These are phyloP conservation scores for Pleurotus citrinopileatus DNA, from an alignment of 768 basidiomycete species.

Conservation along the genomic window DNA sequence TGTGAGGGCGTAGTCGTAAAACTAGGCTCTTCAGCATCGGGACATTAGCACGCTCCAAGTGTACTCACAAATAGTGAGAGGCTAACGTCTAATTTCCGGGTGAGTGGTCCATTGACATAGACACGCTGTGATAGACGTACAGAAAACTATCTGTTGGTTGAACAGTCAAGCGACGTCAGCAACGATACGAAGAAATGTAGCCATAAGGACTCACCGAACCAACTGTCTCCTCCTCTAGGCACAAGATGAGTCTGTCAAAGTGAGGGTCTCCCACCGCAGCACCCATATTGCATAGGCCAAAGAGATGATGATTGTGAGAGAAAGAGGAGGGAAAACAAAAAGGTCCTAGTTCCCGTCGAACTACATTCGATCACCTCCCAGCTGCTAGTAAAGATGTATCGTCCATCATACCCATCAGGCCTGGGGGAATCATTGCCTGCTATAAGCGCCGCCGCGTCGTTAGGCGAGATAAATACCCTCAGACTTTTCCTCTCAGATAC, in stretches of 20 bases:
- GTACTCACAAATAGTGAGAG: background rate
- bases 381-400: background rate
- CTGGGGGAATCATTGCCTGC: background rate
- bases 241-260: background rate
- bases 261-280: background rate
- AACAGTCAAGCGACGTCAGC: background rate
- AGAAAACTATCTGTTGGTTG: background rate
- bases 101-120: background rate
- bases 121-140: background rate
- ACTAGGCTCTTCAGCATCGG: background rate
- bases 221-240: background rate
- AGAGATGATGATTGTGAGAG: background rate
- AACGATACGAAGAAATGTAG: background rate
- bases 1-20: constrained; percentile 2
- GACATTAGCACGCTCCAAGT: background rate
- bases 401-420: background rate
- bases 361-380: background rate
- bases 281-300: background rate
- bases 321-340: background rate
- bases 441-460: background rate
- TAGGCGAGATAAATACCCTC: background rate
- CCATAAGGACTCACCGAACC: background rate
- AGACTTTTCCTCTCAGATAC: background rate
- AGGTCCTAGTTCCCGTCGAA: background rate
- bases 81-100: background rate